phyloP scores from a whole-genome alignment of 2,329 filamentous ascomycete species.

The Dactylellina leptospora region DNA sequence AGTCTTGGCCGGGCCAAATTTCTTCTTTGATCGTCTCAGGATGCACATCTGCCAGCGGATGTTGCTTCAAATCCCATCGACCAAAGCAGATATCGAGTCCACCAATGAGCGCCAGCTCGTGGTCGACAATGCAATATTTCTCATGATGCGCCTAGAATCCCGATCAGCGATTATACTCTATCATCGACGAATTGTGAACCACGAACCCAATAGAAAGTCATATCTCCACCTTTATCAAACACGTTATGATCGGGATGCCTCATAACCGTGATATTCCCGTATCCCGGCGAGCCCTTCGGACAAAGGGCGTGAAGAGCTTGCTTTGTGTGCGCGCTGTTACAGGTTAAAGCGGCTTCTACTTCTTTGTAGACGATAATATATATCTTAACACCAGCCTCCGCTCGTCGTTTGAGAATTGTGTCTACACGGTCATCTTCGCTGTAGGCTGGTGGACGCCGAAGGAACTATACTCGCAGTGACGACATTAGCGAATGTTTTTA shows the following conservation, averaged over 20 bases:
- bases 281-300: constrained; percentile 79
- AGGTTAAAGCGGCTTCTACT: constrained; percentile 80
- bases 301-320: constrained; percentile 81
- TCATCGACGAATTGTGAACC: not conserved
- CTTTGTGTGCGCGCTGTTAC: constrained; percentile 93
- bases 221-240: constrained; percentile 89
- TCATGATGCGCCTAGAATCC: constrained; percentile 82
- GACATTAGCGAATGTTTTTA: not conserved
- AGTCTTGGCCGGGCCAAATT: constrained; percentile 94
- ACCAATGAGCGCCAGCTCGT: constrained; percentile 88
- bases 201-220: constrained; percentile 87
- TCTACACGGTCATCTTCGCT: constrained; percentile 90
- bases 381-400: constrained; percentile 93
- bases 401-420: constrained; percentile 82
- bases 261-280: constrained; percentile 88
- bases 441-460: constrained; percentile 81
- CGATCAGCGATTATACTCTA: constrained; percentile 5
- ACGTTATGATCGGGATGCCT: constrained; percentile 95
- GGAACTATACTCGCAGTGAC: constrained; percentile 64
- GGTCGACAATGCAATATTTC: constrained; percentile 96
- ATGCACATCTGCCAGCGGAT: constrained; percentile 85
- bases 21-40: constrained; percentile 82
- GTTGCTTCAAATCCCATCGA: constrained; percentile 87
- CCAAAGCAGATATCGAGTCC: constrained; percentile 96
- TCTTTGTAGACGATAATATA: constrained; percentile 94